phyloP scores from a whole-genome alignment of 2,329 filamentous ascomycete species.

The Colletotrichum sp. region DNA sequence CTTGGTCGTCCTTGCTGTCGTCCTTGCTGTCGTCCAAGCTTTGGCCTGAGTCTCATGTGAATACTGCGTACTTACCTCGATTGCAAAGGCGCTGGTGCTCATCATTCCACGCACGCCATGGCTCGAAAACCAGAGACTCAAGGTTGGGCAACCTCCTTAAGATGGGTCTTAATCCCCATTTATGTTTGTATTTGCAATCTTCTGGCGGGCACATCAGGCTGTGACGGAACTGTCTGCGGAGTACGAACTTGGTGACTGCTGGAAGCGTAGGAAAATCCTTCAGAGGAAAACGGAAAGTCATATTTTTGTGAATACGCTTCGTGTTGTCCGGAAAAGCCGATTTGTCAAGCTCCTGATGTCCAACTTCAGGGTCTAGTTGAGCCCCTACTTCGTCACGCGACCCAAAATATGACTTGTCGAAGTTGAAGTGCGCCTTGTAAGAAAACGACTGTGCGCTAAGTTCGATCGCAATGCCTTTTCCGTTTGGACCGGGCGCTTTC shows the following conservation, averaged over 20 bases:
- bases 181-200: too few species aligned
- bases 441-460: not conserved
- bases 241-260: not conserved
- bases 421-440: not conserved
- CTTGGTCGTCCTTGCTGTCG: too few species aligned
- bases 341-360: not conserved
- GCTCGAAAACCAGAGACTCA: not conserved
- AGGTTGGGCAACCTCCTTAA: not conserved
- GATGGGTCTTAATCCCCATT: not conserved
- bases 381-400: not conserved
- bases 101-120: not conserved
- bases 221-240: not conserved
- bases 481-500: not conserved
- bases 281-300: not conserved
- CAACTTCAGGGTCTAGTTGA: accelerated
- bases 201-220: not conserved
- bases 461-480: not conserved
- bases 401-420: not conserved
- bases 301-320: not conserved
- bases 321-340: not conserved
- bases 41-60: not conserved
- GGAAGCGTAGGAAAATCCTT: not conserved
- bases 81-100: not conserved
- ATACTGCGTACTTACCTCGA: not conserved
- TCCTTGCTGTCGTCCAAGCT: not conserved